Evolutionary conservation across 106 monocot genomes (phyloP), one percentile per base, ranked within the genome.

Genomic region (Vanilla planifolia): DNA sequence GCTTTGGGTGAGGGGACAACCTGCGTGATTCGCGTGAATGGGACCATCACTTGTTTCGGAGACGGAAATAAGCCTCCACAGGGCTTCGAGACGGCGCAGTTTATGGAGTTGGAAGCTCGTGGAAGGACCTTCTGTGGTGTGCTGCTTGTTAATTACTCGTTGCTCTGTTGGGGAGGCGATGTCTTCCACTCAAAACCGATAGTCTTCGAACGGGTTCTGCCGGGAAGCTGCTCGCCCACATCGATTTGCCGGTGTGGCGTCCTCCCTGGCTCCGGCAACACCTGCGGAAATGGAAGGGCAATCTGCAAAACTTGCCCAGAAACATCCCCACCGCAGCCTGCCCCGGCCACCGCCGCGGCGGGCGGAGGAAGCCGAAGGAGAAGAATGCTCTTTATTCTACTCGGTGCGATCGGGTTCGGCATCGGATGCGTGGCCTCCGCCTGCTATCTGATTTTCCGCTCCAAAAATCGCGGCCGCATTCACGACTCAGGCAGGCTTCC

Each of bases 101-200:
- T 98, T 65, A 59, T 85, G 17, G 30, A 79, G 0, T 64, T 98
- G 25, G 72, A 79, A 19, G 88, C 82, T 7, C 68, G 73, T 30
- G 81, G 85, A 40, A 48, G 68, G 22, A 53, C 79, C 0, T 77
- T 98, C 40, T 98, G 98, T 28, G 92, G 92, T 10, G 62, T 92
- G 0, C 28, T 77, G 35, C 58, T 35, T 55, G 4, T 11, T 5
- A 72, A 85, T 30, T 98, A 37, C 65, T 68, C 80, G 0, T 26
- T 92, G 37, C 36, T 82, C 22, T 98, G 98, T 20, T 98, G 98
- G 98, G 92, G 98, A 20, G 72, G 44, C 25, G 52, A 71, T 1
- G 48, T 36, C 15, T 76, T 67, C 40, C 22, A 10, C 2, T 20
- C n/a, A 22, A 74, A 80, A 0, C 17, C 20, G 9, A 34, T 70